Percentiles rank a stretch among this genome's conserved stretches.
Evolutionary conservation across 495 filamentous ascomycete species (phyloP).

Genomic region (Cairneyella variabilis): DNA sequence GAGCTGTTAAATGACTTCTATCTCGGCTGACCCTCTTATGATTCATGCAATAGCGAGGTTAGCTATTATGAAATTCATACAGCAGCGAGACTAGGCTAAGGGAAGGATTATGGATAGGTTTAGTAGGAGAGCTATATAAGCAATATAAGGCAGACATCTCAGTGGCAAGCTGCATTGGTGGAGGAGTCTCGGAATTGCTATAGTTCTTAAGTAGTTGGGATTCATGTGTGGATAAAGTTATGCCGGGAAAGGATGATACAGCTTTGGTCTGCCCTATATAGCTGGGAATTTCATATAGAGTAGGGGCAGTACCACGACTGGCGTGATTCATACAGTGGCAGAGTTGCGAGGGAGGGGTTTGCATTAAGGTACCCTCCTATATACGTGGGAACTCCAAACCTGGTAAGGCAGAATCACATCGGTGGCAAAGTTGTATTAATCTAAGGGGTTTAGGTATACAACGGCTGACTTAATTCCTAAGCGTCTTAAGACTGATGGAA

Average conservation of each 20-base stretch:
- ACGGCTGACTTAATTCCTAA: neutral
- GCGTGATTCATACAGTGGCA: conserved; percentile 12
- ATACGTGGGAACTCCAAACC: conserved; percentile 9
- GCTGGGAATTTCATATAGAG: conserved; percentile 17
- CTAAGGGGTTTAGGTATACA: conserved; percentile 9
- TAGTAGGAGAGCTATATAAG: too few relatives aligned
- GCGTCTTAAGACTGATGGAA: neutral
- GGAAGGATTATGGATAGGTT: neutral
- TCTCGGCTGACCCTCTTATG: conserved; percentile 1
- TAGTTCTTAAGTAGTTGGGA: conserved; percentile 1
- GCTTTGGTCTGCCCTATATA: neutral
- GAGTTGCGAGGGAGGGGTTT: conserved; percentile 17
- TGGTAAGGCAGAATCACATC: neutral
- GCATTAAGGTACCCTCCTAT: conserved; percentile 12
- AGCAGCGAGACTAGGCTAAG: too few relatives aligned
- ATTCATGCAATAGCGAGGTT: conserved; percentile 7
- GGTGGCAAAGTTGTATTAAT: conserved; percentile 10
- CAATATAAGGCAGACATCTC: too few relatives aligned
- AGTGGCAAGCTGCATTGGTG: neutral
- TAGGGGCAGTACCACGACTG: conserved; percentile 13
- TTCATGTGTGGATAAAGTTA: neutral
- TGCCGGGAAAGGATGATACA: conserved; percentile 11
- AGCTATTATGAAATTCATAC: neutral
- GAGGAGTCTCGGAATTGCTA: conserved; percentile 1
- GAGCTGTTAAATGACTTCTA: conserved; percentile 1